phyloP scores from a whole-genome alignment of 23 red algal species.

The Gracilaria caudata region DNA sequence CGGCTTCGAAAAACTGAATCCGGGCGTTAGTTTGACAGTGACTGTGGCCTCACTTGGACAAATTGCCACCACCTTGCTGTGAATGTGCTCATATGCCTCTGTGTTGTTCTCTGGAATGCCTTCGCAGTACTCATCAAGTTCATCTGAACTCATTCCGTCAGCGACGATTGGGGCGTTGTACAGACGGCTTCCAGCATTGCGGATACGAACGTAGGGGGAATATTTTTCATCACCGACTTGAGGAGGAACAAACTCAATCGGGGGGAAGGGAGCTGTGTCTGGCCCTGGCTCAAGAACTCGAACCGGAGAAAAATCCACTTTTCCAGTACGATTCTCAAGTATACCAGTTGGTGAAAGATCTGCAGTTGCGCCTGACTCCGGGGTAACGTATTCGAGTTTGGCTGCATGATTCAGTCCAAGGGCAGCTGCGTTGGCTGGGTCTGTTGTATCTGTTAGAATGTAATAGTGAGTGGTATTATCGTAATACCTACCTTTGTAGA shows the following conservation, averaged over 20 bases:
- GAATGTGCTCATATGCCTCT: conserved; percentile 17
- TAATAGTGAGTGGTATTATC: conserved; percentile 41
- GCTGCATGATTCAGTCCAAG: conserved; percentile 43
- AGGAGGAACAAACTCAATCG: not conserved
- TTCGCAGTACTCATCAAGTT: conserved; percentile 41
- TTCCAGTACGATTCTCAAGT: conserved; percentile 28
- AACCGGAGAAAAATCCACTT: conserved; percentile 21
- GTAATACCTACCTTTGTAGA: conserved; percentile 36
- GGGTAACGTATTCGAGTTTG: conserved; percentile 37
- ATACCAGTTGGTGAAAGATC: conserved; percentile 4
- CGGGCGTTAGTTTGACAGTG: conserved; percentile 39
- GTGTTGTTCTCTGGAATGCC: conserved; percentile 35
- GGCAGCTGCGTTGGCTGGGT: conserved; percentile 31
- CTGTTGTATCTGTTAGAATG: conserved; percentile 46
- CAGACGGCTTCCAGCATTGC: conserved; percentile 14
- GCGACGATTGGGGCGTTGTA: conserved; percentile 64
- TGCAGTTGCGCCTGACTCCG: conserved; percentile 12
- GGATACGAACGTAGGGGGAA: conserved; percentile 39
- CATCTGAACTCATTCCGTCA: not conserved
- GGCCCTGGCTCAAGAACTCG: conserved; percentile 23
- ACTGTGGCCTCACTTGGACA: conserved; percentile 41
- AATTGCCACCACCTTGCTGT: conserved; percentile 42
- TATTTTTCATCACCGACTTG: conserved; percentile 34
- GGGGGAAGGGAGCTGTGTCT: conserved; percentile 23
- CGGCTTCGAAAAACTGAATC: conserved; percentile 65